Conservation (phyloP, 139 green algal species). For the Pedinophyceae sp. region DNA sequence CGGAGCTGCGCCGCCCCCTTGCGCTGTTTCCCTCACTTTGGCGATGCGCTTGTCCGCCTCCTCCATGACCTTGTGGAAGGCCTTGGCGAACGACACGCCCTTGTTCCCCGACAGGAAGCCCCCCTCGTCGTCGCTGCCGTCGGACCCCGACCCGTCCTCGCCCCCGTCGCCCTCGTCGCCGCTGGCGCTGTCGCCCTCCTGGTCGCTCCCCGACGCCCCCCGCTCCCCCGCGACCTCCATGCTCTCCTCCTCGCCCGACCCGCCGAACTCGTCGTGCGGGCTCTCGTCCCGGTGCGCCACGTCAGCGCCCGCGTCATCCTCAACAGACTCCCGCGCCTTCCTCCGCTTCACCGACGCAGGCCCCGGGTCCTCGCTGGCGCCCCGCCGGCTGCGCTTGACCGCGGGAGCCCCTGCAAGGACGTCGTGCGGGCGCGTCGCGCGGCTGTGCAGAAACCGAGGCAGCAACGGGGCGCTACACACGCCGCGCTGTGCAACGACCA, state of each 20-base stretch:
- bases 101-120: conserved; percentile 36
- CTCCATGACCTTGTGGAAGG: conserved; percentile 46
- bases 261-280: background rate
- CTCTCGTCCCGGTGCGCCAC: conserved; percentile 10
- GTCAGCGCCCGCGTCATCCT: too few relatives aligned
- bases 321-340: too few relatives aligned
- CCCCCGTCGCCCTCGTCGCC: conserved; percentile 1
- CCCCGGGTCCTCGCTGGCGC: too few relatives aligned
- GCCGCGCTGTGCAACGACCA: too few relatives aligned
- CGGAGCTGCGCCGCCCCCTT: background rate
- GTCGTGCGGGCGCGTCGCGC: too few relatives aligned
- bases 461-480: too few relatives aligned
- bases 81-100: conserved; percentile 44
- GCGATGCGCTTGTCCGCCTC: conserved; percentile 8
- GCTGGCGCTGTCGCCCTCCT: conserved; percentile 8
- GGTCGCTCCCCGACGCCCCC: background rate
- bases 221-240: conserved; percentile 6
- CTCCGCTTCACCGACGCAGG: too few relatives aligned
- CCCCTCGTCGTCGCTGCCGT: conserved; percentile 5
- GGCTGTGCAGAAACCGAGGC: too few relatives aligned
- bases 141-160: conserved; percentile 5
- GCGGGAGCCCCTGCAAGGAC: too few relatives aligned
- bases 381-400: too few relatives aligned
- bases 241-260: background rate
- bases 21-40: conserved; percentile 1